A percentile compares a stretch with the other conserved stretches of the same genome.
Evolutionary conservation across 345 rosid genomes (phyloP).

Genomic region (Microthlaspi erraticum): DNA sequence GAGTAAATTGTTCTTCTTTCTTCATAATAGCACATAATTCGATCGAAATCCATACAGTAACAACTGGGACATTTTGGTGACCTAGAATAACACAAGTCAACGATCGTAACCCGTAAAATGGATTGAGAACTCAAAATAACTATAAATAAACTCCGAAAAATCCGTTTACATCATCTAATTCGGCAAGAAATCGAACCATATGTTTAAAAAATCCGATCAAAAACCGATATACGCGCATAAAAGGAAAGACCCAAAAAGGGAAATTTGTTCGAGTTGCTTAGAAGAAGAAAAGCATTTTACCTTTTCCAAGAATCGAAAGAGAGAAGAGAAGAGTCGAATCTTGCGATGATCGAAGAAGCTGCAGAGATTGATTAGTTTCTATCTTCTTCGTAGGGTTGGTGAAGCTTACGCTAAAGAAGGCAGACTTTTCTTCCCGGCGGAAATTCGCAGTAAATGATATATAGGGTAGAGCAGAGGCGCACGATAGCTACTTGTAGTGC

Average conservation of each 20-base stretch:
- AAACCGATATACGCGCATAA: conserved; percentile 2
- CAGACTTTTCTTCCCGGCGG: conserved; percentile 51
- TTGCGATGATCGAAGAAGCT: conserved; percentile 25
- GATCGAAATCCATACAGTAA: conserved; percentile 8
- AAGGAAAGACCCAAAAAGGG: conserved; percentile 20
- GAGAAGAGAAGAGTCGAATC: not conserved
- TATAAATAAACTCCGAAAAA: not conserved
- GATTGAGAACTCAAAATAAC: conserved; percentile 15
- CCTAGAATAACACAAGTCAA: conserved; percentile 41
- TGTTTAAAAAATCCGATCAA: not conserved
- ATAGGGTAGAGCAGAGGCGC: conserved; percentile 32
- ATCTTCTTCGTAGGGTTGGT: conserved; percentile 40
- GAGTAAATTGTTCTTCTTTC: not conserved
- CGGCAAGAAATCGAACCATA: conserved; percentile 11
- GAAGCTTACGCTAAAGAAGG: conserved; percentile 1
- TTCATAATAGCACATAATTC: not conserved
- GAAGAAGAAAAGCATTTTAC: conserved; percentile 28
- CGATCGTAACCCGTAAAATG: conserved; percentile 34
- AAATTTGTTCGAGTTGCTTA: not conserved
- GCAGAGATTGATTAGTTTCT: not conserved
- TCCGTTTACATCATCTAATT: not conserved
- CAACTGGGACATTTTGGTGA: not conserved
- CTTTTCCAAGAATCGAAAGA: not conserved
- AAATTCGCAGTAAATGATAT: conserved; percentile 38
- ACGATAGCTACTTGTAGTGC: conserved; percentile 32